Evolutionary conservation across 169 alveolate species (phyloP).

Genomic region (Ichthyophthirius multifiliis): DNA sequence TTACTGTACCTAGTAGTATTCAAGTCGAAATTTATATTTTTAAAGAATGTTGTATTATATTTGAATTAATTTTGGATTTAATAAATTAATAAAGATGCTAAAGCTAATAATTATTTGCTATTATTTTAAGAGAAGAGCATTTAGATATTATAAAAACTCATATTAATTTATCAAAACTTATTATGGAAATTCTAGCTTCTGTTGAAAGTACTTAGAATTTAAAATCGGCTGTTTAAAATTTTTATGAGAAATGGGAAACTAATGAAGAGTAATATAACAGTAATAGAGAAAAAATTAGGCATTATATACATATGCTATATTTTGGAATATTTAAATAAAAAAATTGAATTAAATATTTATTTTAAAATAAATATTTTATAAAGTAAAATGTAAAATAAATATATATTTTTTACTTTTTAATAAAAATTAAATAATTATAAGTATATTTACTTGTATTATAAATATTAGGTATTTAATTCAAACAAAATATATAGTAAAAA

Average conservation of each 20-base stretch:
- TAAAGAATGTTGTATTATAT: not conserved
- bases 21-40: not conserved
- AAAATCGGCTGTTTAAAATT: not conserved
- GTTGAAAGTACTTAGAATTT: not conserved
- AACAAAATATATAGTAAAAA: too few relatives aligned
- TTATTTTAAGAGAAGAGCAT: not conserved
- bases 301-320: not conserved
- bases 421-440: too few relatives aligned
- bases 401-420: too few relatives aligned
- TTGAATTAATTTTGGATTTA: not conserved
- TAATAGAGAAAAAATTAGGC: not conserved
- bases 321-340: not conserved
- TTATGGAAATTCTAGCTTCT: too few relatives aligned
- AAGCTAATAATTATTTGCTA: not conserved
- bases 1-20: not conserved
- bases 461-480: too few relatives aligned
- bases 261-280: not conserved
- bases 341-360: too few relatives aligned
- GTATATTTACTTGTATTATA: too few relatives aligned
- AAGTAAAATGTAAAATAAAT: too few relatives aligned
- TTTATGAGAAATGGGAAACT: not conserved
- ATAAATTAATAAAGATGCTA: not conserved
- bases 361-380: too few relatives aligned
- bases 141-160: not conserved
- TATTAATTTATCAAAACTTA: not conserved